Percentiles rank a stretch among this genome's conserved stretches.
phyloP scores from a whole-genome alignment of 2,329 filamentous ascomycete genomes.

The Dactylellina leptospora region DNA sequence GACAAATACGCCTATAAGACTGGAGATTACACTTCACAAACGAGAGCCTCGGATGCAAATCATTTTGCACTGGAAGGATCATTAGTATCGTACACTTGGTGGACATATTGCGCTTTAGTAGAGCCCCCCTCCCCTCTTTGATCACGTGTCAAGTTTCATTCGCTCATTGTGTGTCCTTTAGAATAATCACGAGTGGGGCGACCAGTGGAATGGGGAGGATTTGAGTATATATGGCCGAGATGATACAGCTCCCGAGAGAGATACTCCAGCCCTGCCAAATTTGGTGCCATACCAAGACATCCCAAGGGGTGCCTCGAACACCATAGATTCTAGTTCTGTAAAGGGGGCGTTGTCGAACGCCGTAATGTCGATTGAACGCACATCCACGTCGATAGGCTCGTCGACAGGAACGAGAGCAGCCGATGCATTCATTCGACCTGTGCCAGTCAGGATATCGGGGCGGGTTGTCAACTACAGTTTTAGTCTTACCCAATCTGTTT shows the following conservation, averaged over 20 bases:
- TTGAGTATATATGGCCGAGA: conserved; percentile 87
- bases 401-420: conserved; percentile 83
- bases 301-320: conserved; percentile 28
- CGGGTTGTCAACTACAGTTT: conserved; percentile 77
- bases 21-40: conserved; percentile 92
- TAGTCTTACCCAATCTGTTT: conserved; percentile 79
- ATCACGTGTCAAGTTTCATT: not conserved
- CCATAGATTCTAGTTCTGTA: conserved; percentile 55
- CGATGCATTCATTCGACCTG: conserved; percentile 89
- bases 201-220: conserved; percentile 98
- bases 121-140: not conserved
- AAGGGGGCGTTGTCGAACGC: conserved; percentile 70
- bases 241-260: conserved; percentile 67
- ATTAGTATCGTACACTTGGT: conserved; percentile 84
- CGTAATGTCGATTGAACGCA: conserved; percentile 62
- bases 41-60: conserved; percentile 92
- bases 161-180: conserved; percentile 58
- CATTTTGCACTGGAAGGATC: conserved; percentile 90
- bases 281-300: conserved; percentile 43
- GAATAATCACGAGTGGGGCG: conserved; percentile 88
- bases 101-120: conserved; percentile 78
- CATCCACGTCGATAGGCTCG: conserved; percentile 61
- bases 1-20: conserved; percentile 94
- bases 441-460: conserved; percentile 78
- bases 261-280: conserved; percentile 56